These are phyloP conservation scores for Prillingera fragicola DNA, from an alignment of 1,284 basidiomycete species.

Conservation along the genomic window DNA sequence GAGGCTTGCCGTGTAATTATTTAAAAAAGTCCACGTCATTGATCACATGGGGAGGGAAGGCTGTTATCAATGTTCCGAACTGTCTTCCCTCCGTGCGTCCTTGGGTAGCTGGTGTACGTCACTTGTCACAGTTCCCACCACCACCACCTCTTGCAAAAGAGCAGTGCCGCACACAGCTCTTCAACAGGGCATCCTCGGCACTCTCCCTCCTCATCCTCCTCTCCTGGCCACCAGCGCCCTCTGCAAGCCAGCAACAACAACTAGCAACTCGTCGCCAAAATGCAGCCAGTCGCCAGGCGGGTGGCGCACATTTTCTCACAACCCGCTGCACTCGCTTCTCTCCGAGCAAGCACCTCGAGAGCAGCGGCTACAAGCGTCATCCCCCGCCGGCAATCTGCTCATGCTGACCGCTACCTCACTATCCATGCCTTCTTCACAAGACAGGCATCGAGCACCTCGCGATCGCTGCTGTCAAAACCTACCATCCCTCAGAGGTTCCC, in stretches of 20 bases:
- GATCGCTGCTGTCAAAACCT: neutral
- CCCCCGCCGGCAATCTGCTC: constrained; percentile 21
- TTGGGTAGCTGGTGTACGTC: too few relatives aligned
- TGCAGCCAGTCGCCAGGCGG: constrained; percentile 3
- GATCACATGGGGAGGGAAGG: neutral
- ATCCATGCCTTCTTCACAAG: constrained; percentile 55
- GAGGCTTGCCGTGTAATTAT: neutral
- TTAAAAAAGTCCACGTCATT: neutral
- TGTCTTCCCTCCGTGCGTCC: neutral
- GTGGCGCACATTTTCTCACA: neutral
- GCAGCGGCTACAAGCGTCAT: neutral
- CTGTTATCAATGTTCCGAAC: too few relatives aligned
- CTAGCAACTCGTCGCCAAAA: too few relatives aligned
- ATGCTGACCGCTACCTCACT: constrained; percentile 53
- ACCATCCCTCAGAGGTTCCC: constrained; percentile 1
- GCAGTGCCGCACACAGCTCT: too few relatives aligned
- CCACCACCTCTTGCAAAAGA: neutral
- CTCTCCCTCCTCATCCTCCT: neutral
- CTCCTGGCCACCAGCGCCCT: neutral
- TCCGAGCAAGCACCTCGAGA: constrained; percentile 5
- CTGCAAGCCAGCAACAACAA: neutral
- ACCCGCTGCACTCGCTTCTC: neutral
- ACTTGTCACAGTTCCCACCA: neutral
- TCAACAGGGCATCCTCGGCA: constrained; percentile 8
- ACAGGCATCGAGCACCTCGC: constrained; percentile 28